Percentiles rank a stretch among this genome's conserved stretches.
Conservation (phyloP, 2,329 filamentous ascomycete genomes). For the Fusarium chlamydosporum region DNA sequence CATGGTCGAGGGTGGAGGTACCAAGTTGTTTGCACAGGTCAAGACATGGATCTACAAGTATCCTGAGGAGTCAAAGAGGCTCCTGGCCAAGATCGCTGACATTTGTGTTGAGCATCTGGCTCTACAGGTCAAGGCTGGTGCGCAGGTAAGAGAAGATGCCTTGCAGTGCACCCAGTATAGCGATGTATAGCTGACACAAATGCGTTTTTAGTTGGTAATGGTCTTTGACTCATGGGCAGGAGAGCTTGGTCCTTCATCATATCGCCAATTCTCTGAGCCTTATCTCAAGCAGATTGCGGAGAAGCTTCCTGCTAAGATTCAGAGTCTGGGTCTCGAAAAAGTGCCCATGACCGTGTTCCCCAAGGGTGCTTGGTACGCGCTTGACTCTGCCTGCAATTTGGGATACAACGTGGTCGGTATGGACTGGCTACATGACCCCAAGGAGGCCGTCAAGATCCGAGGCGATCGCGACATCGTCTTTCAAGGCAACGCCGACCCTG, state of each 20-base stretch:
- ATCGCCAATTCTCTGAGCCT: slow-evolving; percentile 87
- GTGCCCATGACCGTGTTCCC: slow-evolving; percentile 99
- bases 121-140: slow-evolving; percentile 91
- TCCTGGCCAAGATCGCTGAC: slow-evolving; percentile 92
- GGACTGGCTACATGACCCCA: slow-evolving; percentile 94
- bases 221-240: slow-evolving; percentile 99
- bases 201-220: slow-evolving; percentile 77
- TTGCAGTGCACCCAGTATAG: neutral
- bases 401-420: slow-evolving; percentile 95
- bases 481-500: slow-evolving; percentile 96
- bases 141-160: slow-evolving; percentile 72
- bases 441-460: slow-evolving; percentile 84
- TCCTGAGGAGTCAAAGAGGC: slow-evolving; percentile 80
- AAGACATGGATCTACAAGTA: slow-evolving; percentile 99
- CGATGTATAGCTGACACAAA: slow-evolving; percentile 6
- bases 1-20: slow-evolving; percentile 98
- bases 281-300: slow-evolving; percentile 88
- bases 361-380: slow-evolving; percentile 96
- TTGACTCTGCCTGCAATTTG: slow-evolving; percentile 87
- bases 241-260: slow-evolving; percentile 87
- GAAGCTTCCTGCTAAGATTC: slow-evolving; percentile 80
- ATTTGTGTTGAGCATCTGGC: slow-evolving; percentile 96
- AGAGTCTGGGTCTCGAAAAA: slow-evolving; percentile 79
- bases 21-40: slow-evolving; percentile 91
- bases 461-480: slow-evolving; percentile 81